Percentiles rank a stretch among this genome's conserved stretches.
phyloP scores from a whole-genome alignment of 2,329 filamentous ascomycete species.

The Elsinoe arachidis region DNA sequence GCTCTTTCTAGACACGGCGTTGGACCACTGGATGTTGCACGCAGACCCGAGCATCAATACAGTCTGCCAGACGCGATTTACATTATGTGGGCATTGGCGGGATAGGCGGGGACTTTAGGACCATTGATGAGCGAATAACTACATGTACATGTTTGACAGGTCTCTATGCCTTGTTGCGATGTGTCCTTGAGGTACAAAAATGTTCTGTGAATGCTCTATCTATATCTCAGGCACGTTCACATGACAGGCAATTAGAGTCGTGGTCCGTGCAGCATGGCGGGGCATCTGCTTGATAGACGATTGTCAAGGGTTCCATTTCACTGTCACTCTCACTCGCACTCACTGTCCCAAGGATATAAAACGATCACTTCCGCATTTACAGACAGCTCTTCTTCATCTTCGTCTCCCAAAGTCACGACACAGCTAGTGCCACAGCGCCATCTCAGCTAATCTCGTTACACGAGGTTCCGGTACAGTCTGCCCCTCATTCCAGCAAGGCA shows the following conservation, averaged over 20 bases:
- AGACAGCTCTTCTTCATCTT: neutral
- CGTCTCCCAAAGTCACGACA: too few relatives aligned
- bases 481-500: conserved; percentile 9
- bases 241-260: neutral
- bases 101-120: neutral
- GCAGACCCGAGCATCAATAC: neutral
- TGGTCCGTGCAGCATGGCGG: conserved; percentile 7
- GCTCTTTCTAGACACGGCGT: neutral
- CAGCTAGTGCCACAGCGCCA: too few relatives aligned
- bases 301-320: neutral
- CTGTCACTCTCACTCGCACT: neutral
- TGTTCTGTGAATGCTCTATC: neutral
- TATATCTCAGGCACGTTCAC: conserved; percentile 2
- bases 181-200: neutral
- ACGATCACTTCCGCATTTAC: too few relatives aligned
- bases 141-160: conserved; percentile 5
- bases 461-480: neutral
- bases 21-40: neutral
- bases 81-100: neutral
- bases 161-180: neutral
- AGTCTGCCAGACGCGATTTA: neutral
- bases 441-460: too few relatives aligned
- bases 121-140: conserved; percentile 9
- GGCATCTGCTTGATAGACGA: conserved; percentile 5
- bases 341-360: neutral